Conservation (phyloP, 108 stramenopile genomes). For the Hondaea fermentalgiana region DNA sequence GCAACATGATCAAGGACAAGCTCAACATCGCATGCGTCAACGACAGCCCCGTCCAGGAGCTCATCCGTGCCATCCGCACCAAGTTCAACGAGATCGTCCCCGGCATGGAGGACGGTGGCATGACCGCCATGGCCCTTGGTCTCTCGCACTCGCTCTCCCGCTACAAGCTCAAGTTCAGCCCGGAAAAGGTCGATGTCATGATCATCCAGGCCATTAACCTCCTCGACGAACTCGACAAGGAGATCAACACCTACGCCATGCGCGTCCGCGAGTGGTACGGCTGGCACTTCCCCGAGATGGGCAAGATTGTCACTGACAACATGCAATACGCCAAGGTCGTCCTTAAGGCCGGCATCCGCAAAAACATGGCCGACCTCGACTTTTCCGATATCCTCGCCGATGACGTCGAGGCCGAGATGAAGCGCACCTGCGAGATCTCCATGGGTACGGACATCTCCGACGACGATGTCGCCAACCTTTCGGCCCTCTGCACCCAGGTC, state of each 20-base stretch:
- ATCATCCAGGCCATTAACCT: slow-evolving; percentile 99
- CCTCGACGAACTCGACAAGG: slow-evolving; percentile 99
- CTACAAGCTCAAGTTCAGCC: slow-evolving; percentile 99
- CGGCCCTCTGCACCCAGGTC: slow-evolving; percentile 85
- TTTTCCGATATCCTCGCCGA: slow-evolving; percentile 69
- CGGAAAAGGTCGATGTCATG: slow-evolving; percentile 99
- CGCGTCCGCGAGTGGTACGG: slow-evolving; percentile 99
- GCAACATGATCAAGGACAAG: slow-evolving; percentile 83
- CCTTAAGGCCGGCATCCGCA: slow-evolving; percentile 75
- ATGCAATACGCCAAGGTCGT: slow-evolving; percentile 93
- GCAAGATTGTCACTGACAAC: slow-evolving; percentile 91
- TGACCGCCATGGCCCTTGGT: slow-evolving; percentile 80
- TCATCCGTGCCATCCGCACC: slow-evolving; percentile 86
- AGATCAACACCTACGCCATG: slow-evolving; percentile 99
- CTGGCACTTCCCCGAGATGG: slow-evolving; percentile 99
- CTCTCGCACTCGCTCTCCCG: slow-evolving; percentile 86
- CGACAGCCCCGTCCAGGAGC: slow-evolving; percentile 78
- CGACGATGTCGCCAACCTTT: slow-evolving; percentile 83
- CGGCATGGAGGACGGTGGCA: slow-evolving; percentile 26
- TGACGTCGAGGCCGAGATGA: slow-evolving; percentile 63
- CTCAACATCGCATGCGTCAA: slow-evolving; percentile 82
- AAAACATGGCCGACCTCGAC: slow-evolving; percentile 68
- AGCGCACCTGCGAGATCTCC: slow-evolving; percentile 92
- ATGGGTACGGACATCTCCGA: slow-evolving; percentile 99
- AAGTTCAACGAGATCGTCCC: slow-evolving; percentile 82